Evolutionary conservation across 768 basidiomycete genomes (phyloP).

Genomic region (Mycena kentingensis): DNA sequence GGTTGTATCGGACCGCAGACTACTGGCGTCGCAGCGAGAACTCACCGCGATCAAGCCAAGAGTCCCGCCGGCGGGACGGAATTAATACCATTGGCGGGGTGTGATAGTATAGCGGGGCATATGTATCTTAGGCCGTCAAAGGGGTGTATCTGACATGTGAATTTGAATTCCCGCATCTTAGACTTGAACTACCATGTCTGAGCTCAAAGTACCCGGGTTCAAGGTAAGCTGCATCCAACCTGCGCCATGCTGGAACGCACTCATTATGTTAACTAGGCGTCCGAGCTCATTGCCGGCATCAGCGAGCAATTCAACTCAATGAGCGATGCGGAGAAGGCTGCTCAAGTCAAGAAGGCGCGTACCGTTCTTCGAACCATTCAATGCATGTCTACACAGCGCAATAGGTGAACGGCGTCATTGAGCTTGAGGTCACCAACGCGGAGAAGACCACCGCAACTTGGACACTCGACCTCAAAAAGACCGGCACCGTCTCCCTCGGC

Average conservation of each 20-base stretch:
- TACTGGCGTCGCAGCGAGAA: too few relatives aligned
- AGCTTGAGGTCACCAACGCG: slow-evolving; percentile 76
- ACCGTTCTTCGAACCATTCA: background rate
- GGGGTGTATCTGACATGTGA: background rate
- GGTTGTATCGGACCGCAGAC: too few relatives aligned
- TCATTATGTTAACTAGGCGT: slow-evolving; percentile 49
- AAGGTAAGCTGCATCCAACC: slow-evolving; percentile 44
- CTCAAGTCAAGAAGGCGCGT: slow-evolving; percentile 74
- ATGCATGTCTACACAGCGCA: background rate
- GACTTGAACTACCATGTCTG: slow-evolving; percentile 52
- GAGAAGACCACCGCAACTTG: slow-evolving; percentile 72
- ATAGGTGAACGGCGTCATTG: slow-evolving; percentile 87
- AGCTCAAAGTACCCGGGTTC: slow-evolving; percentile 75
- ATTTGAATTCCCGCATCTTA: slow-evolving; percentile 12
- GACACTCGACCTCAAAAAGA: slow-evolving; percentile 94
- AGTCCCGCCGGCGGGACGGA: too few relatives aligned
- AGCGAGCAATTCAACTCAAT: slow-evolving; percentile 51
- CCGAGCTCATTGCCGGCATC: slow-evolving; percentile 62
- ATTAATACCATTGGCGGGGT: too few relatives aligned
- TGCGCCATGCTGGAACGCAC: too few relatives aligned
- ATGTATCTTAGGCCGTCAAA: too few relatives aligned
- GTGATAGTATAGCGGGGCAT: too few relatives aligned
- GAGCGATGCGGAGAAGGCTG: slow-evolving; percentile 62
- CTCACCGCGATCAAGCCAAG: too few relatives aligned
- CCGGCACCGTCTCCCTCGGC: slow-evolving; percentile 76